Evolutionary conservation across 148 eudicot genomes (phyloP).

Genomic region (Salicornia ramosissima): DNA sequence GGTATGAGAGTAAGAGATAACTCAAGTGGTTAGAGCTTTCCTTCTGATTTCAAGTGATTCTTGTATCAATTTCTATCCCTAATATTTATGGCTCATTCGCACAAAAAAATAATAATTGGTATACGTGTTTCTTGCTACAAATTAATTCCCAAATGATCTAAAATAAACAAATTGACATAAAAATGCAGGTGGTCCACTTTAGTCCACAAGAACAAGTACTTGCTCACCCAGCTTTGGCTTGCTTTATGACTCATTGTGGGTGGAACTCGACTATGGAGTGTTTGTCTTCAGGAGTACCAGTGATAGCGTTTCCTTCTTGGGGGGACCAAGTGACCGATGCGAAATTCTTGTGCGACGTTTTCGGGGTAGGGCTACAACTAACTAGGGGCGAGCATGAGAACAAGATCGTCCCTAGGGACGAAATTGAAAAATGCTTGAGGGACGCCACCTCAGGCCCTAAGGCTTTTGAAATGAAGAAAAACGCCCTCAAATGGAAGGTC

Average conservation of each 20-base stretch:
- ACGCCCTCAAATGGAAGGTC: slow-evolving; percentile 53
- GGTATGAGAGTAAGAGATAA: no score
- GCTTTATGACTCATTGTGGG: slow-evolving; percentile 85
- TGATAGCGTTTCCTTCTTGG: slow-evolving; percentile 81
- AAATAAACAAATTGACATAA: background rate
- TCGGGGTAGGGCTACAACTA: slow-evolving; percentile 47
- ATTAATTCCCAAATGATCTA: background rate
- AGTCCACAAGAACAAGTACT: slow-evolving; percentile 70
- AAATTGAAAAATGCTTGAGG: slow-evolving; percentile 48
- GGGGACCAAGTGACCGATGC: slow-evolving; percentile 86
- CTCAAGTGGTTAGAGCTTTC: no score
- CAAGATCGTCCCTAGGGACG: slow-evolving; percentile 40
- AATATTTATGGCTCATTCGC: no score
- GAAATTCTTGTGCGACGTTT: slow-evolving; percentile 63
- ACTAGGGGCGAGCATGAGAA: slow-evolving; percentile 60
- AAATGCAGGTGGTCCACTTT: slow-evolving; percentile 45
- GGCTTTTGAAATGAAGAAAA: slow-evolving; percentile 50
- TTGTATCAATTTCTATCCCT: no score
- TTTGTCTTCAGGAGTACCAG: slow-evolving; percentile 57
- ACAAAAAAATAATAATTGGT: background rate
- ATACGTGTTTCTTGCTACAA: background rate
- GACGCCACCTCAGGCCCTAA: slow-evolving; percentile 45
- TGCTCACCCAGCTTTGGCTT: slow-evolving; percentile 59
- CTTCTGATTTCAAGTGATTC: no score
- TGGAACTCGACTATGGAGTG: slow-evolving; percentile 90